Evolutionary conservation across 352 stramenopile species (phyloP), one percentile per base, ranked within the genome.

Genomic region (Globisporangium polare): DNA sequence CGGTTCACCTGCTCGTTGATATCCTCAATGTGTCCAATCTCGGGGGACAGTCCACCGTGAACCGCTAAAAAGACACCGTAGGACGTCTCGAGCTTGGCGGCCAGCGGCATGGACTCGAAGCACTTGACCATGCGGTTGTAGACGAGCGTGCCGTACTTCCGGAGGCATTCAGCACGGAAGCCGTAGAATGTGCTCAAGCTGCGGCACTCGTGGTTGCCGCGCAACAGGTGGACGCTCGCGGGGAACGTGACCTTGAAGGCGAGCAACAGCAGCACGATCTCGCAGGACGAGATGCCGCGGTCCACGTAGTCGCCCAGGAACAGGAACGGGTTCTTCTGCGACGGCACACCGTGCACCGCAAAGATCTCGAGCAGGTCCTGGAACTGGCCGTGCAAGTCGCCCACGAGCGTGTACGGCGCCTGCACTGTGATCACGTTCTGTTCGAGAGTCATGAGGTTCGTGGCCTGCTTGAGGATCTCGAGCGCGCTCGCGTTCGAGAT

Each of bases 111-210:
- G 66, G 70, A 86, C 66, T 94, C 80, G 53, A 94, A 94, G 58
- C 85, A 94, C 61, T 89, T 89, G 65, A 94, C 73, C 65, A 82
- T 80, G 51, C 83, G 83, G 60, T 92, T 91, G 71, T 92, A 94
- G 18, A 92, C 67, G 12, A 85, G 62, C 18, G 81, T 75, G 8
- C 85, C 85, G 62, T 92, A 94, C 60, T 94, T 94, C 46, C 67
- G 63, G 0, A 89, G 66, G 49, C 98, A 99, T 77, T 99, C 98
- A 68, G 98, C 92, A 52, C 99, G 99, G 68, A 99, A 99, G n/a
- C 98, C 98, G 73, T 99, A 99, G 68, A 99, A 99, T 64, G 97
- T 97, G 74, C 98, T 99, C 37, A 99, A 97, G 39, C 90, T 98
- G 12, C 96, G 93, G 63, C 96, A 99, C 74, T 99, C 97, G 72